phyloP scores from a whole-genome alignment of 2,329 filamentous ascomycete species.

The Penicillium decumbens region DNA sequence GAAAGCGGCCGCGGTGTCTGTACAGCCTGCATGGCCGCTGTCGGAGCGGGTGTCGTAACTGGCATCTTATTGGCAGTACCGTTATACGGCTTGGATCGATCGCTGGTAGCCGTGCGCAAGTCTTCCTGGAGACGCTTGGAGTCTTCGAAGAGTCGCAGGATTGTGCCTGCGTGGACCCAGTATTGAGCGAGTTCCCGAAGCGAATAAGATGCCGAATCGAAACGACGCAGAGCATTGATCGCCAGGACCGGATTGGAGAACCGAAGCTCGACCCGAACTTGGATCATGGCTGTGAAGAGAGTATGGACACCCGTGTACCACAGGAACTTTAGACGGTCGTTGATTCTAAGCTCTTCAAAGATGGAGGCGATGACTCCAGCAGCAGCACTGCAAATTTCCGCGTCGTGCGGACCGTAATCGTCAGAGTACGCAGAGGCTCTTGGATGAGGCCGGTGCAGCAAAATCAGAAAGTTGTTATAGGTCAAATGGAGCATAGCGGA shows the following conservation, averaged over 20 bases:
- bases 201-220: constrained; percentile 42
- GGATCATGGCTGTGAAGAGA: constrained; percentile 46
- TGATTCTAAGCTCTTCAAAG: constrained; percentile 42
- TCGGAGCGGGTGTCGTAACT: constrained; percentile 16
- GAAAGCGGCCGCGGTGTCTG: constrained; percentile 22
- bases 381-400: constrained; percentile 45
- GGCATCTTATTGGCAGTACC: constrained; percentile 16
- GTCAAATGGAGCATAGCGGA: constrained; percentile 44
- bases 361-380: constrained; percentile 45
- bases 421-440: constrained; percentile 42
- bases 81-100: constrained; percentile 28
- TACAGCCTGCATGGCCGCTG: constrained; percentile 16
- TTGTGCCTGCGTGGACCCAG: constrained; percentile 43
- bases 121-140: constrained; percentile 43
- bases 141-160: constrained; percentile 43
- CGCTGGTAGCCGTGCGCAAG: constrained; percentile 36
- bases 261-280: constrained; percentile 44
- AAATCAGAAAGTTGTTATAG: constrained; percentile 46
- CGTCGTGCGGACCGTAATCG: constrained; percentile 44
- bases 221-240: constrained; percentile 44
- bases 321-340: constrained; percentile 41
- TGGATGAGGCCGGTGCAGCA: constrained; percentile 44
- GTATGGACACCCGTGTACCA: constrained; percentile 45
- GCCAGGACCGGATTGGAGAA: constrained; percentile 46
- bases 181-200: constrained; percentile 41